These are phyloP conservation scores for Pilatotrama ljubarskyi DNA, from an alignment of 768 basidiomycete genomes.

Conservation along the genomic window DNA sequence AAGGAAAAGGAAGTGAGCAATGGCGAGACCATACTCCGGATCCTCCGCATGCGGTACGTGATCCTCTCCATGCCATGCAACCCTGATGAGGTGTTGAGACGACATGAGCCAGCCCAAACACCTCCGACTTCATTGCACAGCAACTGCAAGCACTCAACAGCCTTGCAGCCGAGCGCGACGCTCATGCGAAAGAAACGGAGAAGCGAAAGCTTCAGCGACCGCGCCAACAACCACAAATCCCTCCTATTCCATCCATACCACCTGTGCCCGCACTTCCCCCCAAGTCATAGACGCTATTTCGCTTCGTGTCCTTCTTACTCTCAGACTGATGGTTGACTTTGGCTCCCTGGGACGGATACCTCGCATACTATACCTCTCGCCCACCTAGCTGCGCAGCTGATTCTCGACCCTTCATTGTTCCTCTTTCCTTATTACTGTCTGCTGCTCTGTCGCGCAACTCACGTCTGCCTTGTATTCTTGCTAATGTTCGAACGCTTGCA, in stretches of 20 bases:
- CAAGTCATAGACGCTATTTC: constrained; percentile 12
- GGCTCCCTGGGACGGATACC: constrained; percentile 28
- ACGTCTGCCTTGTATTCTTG: constrained; percentile 13
- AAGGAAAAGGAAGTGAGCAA: constrained; percentile 70
- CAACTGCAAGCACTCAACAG: constrained; percentile 79
- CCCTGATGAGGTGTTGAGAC: neutral
- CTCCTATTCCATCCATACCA: constrained; percentile 32
- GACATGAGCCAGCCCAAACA: constrained; percentile 56
- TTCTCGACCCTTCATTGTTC: neutral
- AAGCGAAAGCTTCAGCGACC: constrained; percentile 61
- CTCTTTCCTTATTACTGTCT: constrained; percentile 1
- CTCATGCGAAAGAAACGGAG: constrained; percentile 61
- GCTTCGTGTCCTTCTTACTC: neutral
- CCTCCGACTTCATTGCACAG: constrained; percentile 84
- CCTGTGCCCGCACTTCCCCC: constrained; percentile 27
- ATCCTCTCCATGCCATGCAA: neutral
- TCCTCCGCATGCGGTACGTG: constrained; percentile 89
- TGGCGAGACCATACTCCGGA: constrained; percentile 91
- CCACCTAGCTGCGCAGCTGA: neutral
- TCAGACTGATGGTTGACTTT: neutral
- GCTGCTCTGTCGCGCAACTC: constrained; percentile 7
- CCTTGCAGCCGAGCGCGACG: constrained; percentile 83
- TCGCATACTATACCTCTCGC: constrained; percentile 30
- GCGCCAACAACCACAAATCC: constrained; percentile 34
- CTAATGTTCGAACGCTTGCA: neutral